A percentile compares a stretch with the other conserved stretches of the same genome.
Evolutionary conservation across 192 early-diverging fungal genomes (phyloP).

Genomic region (Gigaspora rosea): DNA sequence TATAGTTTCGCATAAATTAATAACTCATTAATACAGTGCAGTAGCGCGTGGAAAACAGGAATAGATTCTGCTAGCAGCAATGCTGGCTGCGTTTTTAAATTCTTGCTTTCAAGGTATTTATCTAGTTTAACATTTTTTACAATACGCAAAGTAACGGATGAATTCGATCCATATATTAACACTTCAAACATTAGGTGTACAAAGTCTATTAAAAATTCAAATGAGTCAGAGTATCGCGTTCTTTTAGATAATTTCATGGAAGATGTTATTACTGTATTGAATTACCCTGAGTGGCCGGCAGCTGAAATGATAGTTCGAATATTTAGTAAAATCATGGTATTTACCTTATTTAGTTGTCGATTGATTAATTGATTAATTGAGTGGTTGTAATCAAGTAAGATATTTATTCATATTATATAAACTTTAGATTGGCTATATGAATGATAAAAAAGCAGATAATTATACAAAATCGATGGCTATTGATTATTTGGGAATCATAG

Average conservation of each 20-base stretch:
- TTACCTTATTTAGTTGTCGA: neutral
- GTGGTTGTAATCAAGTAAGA: neutral
- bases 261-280: constrained; percentile 70
- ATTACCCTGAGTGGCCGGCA: constrained; percentile 89
- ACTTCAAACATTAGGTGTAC: constrained; percentile 44
- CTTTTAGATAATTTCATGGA: constrained; percentile 73
- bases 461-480: constrained; percentile 60
- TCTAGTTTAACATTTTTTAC: neutral
- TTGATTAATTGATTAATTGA: neutral
- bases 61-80: constrained; percentile 58
- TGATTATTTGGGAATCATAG: constrained; percentile 63
- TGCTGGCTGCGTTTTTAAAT: constrained; percentile 61
- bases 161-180: neutral
- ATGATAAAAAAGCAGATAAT: constrained; percentile 62
- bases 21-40: neutral
- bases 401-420: neutral
- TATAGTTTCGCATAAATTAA: neutral
- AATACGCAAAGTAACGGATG: neutral
- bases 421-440: constrained; percentile 57
- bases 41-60: constrained; percentile 41
- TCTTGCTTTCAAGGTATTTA: constrained; percentile 59
- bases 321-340: constrained; percentile 71
- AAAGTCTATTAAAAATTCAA: constrained; percentile 46
- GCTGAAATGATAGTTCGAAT: constrained; percentile 72
- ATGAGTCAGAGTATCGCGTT: constrained; percentile 71